phyloP scores from a whole-genome alignment of 345 rosid genomes.

The Punica granatum region DNA sequence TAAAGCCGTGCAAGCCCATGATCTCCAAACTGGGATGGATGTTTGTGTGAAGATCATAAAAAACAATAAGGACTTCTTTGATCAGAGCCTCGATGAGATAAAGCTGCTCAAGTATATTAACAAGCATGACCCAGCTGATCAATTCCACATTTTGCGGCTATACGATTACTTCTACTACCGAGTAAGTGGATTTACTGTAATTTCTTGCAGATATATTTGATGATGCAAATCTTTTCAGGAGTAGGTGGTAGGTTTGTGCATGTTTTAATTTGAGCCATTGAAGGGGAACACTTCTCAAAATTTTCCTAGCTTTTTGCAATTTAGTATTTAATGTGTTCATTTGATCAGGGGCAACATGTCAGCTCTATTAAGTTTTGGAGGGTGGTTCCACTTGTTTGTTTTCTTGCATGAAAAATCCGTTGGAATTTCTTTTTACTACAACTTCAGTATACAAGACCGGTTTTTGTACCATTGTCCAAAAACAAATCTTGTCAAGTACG shows the following conservation, averaged over 20 bases:
- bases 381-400: not conserved
- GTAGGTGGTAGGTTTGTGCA: not conserved
- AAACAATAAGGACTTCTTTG: constrained; percentile 98
- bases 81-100: constrained; percentile 98
- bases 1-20: constrained; percentile 99
- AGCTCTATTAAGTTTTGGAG: not conserved
- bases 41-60: constrained; percentile 97
- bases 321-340: too few species aligned
- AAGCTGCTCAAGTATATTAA: constrained; percentile 96
- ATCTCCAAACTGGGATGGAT: constrained; percentile 95
- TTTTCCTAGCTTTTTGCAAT: not conserved
- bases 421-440: too few species aligned
- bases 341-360: not conserved
- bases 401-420: not conserved
- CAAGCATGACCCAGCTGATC: constrained; percentile 97
- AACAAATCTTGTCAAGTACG: not conserved
- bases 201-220: not conserved
- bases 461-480: not conserved
- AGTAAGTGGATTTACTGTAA: constrained; percentile 39
- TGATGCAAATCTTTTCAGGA: not conserved
- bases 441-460: not conserved
- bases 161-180: constrained; percentile 96
- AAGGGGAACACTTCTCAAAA: not conserved
- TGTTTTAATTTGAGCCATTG: not conserved
- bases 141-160: constrained; percentile 89